Conservation (phyloP, 805 yeast genomes). For the Monosporozyma solicola region DNA sequence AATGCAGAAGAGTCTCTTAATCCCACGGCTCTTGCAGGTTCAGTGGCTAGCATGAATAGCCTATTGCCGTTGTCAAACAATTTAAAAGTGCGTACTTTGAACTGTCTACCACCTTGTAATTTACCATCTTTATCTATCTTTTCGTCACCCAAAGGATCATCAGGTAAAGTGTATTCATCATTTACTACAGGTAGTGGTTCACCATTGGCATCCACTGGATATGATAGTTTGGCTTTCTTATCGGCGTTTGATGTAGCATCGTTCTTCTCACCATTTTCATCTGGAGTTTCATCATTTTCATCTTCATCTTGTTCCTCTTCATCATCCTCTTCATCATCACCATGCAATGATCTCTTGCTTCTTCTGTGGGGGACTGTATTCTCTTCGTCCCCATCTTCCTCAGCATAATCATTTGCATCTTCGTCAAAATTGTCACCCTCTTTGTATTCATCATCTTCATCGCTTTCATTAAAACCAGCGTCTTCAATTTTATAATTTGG, state of each 20-base stretch:
- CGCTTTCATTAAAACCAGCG: slow-evolving; percentile 2
- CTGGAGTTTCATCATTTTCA: slow-evolving; percentile 15
- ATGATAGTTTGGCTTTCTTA: slow-evolving; percentile 1
- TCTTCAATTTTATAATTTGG: slow-evolving; percentile 24
- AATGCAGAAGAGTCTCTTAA: slow-evolving; percentile 84
- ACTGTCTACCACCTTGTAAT: slow-evolving; percentile 63
- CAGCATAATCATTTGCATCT: slow-evolving; percentile 21
- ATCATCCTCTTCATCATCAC: slow-evolving; percentile 4
- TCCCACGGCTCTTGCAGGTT: slow-evolving; percentile 92
- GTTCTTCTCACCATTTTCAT: slow-evolving; percentile 3
- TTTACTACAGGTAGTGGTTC: slow-evolving; percentile 51
- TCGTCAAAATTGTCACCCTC: slow-evolving; percentile 20
- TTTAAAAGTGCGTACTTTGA: slow-evolving; percentile 60
- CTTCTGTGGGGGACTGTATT: slow-evolving; percentile 6
- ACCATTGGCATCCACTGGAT: slow-evolving; percentile 58
- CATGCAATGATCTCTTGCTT: slow-evolving; percentile 8
- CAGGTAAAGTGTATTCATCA: slow-evolving; percentile 72
- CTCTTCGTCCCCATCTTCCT: slow-evolving; percentile 16
- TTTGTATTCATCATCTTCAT: slow-evolving; percentile 18
- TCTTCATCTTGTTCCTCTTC: slow-evolving; percentile 14
- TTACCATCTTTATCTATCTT: slow-evolving; percentile 65
- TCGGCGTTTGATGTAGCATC: neutral
- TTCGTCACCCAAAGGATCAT: slow-evolving; percentile 67
- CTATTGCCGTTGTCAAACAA: slow-evolving; percentile 49
- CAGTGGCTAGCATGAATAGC: slow-evolving; percentile 85